A percentile compares a stretch with the other conserved stretches of the same genome.
Evolutionary conservation across 495 filamentous ascomycete species (phyloP).

Genomic region (Clohesyomyces aquaticus): DNA sequence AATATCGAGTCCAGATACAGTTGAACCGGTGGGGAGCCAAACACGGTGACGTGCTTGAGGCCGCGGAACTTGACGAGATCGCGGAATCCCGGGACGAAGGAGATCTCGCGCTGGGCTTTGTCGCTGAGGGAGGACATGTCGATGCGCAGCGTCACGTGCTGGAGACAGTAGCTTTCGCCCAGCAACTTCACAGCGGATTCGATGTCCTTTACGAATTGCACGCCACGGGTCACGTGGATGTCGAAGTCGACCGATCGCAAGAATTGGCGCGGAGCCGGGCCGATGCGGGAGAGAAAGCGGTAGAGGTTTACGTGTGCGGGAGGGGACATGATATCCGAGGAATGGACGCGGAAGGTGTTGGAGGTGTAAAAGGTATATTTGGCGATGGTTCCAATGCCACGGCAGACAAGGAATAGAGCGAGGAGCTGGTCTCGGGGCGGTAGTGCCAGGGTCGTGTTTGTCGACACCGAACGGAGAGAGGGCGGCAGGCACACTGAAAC

Average conservation of each 20-base stretch:
- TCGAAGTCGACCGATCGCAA: not conserved
- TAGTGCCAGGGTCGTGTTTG: not conserved
- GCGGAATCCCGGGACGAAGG: not conserved
- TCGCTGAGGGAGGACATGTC: not conserved
- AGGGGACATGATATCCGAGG: not conserved
- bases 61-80: not conserved
- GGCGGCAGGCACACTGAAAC: not conserved
- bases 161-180: not conserved
- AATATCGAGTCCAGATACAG: not conserved
- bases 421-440: not conserved
- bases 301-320: not conserved
- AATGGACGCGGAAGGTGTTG: not conserved
- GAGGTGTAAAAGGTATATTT: not conserved
- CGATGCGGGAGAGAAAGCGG: not conserved
- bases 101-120: not conserved
- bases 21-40: not conserved
- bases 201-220: not conserved
- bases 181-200: not conserved
- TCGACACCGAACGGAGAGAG: no score
- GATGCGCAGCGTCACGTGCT: not conserved
- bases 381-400: not conserved
- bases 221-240: not conserved
- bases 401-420: not conserved
- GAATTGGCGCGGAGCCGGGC: not conserved
- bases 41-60: not conserved